Evolutionary conservation across 148 eudicot species (phyloP), one percentile per base, ranked within the genome.

Genomic region (Rhododendron ovatum): DNA sequence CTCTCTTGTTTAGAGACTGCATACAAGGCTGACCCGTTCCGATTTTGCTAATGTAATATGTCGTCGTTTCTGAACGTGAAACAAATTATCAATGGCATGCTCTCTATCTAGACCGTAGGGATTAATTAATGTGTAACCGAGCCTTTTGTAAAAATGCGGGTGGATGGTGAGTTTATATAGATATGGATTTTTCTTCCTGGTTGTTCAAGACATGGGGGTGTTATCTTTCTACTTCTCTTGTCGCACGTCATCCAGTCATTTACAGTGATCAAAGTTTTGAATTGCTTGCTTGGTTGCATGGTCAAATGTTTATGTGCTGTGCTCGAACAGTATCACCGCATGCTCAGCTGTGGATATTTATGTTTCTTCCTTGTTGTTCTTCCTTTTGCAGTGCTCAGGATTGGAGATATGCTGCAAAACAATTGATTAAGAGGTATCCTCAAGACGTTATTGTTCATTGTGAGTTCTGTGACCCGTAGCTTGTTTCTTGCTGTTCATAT

Each of bases 361-460:
- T 7, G 7, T 6, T 33, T 41, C 24, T 74, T 9, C 24, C 17
- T 26, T 48, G 0, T 28, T 57, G 4, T 88, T 80, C 15, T 75
- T 82, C 84, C 33, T 67, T 84, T 10, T 53, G 90, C 92, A 94
- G 99, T 89, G 90, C 96, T 85, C 86, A 97, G 48, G 89, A 97
- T 87, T 97, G 99, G 99, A 95, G 93, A 87, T 97, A 85, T 89
- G 95, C 95, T 37, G 98, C 96, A 30, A 94, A 95, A 91, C 96
- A 94, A 78, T 92, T 97, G 77, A 86, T 95, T 81, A 95, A 93
- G 95, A 90, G 86, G 41, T 91, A 92, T 88, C 99, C 99, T 4
- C 55, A 86, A 11, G 93, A 97, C 79, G 91, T 95, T 82, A 15
- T 95, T 28, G 98, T 97, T 71, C 98, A 95, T 81, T 91, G 99